phyloP scores from a whole-genome alignment of 1,284 basidiomycete genomes.

The Apiotrichum sp. region DNA sequence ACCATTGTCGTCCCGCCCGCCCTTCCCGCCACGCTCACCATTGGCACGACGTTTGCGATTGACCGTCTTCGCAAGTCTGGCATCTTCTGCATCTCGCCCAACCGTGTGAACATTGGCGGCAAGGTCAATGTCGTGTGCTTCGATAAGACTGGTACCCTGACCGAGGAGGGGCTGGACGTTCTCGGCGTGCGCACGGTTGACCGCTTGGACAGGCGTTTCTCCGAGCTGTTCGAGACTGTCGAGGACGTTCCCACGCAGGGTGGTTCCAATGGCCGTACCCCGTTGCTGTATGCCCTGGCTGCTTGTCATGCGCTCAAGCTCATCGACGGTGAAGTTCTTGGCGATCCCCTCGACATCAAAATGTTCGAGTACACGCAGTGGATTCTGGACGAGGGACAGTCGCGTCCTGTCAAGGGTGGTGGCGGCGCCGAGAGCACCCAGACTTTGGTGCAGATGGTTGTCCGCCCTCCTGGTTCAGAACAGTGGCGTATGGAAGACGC shows the following conservation, averaged over 20 bases:
- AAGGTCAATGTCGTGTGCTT: constrained; percentile 98
- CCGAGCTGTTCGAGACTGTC: constrained; percentile 81
- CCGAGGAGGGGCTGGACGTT: constrained; percentile 96
- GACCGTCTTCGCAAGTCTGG: constrained; percentile 77
- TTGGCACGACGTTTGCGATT: constrained; percentile 95
- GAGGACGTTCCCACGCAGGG: constrained; percentile 70
- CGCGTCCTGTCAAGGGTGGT: constrained; percentile 53
- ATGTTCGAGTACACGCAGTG: constrained; percentile 97
- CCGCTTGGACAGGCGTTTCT: constrained; percentile 66
- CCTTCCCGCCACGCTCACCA: constrained; percentile 92
- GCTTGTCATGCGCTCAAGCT: constrained; percentile 95
- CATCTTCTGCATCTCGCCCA: constrained; percentile 96
- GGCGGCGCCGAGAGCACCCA: constrained; percentile 62
- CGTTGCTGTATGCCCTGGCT: constrained; percentile 83
- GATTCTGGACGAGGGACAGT: constrained; percentile 87
- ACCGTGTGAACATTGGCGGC: constrained; percentile 90
- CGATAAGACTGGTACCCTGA: constrained; percentile 98
- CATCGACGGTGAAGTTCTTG: constrained; percentile 81
- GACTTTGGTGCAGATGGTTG: constrained; percentile 92
- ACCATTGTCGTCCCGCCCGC: constrained; percentile 98
- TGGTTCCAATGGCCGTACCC: constrained; percentile 61
- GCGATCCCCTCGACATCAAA: constrained; percentile 93
- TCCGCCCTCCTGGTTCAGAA: constrained; percentile 85
- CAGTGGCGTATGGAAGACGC: constrained; percentile 89
- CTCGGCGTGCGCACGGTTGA: constrained; percentile 83